Evolutionary conservation across 345 rosid species (phyloP).

Genomic region (Bruguiera parviflora): DNA sequence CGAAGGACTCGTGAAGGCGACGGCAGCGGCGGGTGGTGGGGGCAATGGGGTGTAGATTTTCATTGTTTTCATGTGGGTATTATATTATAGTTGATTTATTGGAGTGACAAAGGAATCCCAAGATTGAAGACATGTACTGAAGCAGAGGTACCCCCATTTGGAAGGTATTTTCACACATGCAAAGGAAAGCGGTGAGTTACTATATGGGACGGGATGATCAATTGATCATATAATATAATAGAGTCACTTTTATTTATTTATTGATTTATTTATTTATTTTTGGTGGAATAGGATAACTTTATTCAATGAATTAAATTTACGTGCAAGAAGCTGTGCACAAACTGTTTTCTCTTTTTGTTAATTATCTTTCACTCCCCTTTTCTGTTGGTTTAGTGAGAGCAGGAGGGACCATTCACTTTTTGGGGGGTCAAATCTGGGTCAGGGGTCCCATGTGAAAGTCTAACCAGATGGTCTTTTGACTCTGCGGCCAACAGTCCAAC

Average conservation of each 20-base stretch:
- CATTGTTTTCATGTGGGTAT: conserved; percentile 31
- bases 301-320: too few species aligned
- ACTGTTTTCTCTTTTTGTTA: too few species aligned
- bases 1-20: conserved; percentile 61
- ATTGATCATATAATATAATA: too few species aligned
- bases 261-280: too few species aligned
- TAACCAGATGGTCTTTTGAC: conserved; percentile 22
- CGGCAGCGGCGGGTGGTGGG: conserved; percentile 32
- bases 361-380: background rate
- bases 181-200: too few species aligned
- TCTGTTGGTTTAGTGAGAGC: background rate
- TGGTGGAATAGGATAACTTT: too few species aligned
- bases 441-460: conserved; percentile 33
- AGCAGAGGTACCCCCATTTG: background rate
- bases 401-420: background rate
- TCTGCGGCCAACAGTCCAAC: conserved; percentile 3
- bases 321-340: background rate
- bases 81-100: background rate
- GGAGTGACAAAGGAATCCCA: conserved; percentile 28
- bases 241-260: too few species aligned
- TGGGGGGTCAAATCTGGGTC: conserved; percentile 18
- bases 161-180: too few species aligned
- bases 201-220: too few species aligned
- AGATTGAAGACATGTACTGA: conserved; percentile 7
- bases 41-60: background rate